Evolutionary conservation across 495 filamentous ascomycete species (phyloP), one percentile per base, ranked within the genome.

Genomic region (Penicillium cataractarum): DNA sequence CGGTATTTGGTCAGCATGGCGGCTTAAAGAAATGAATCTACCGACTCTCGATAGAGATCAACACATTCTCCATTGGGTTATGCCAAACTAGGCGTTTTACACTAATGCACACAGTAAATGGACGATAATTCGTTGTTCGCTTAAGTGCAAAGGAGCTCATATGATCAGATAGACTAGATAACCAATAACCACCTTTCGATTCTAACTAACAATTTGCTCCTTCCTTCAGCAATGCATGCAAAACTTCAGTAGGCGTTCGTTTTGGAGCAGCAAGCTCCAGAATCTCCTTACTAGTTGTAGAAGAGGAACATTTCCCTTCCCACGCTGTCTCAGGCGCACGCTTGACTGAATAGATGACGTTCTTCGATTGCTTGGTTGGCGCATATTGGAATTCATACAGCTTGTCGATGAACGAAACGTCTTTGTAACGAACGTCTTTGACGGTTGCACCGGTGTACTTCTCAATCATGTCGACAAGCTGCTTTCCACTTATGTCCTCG

Each of bases 391-490:
- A 10, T 19, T 73, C 64, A 51, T 65, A 66, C 21, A 65, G 46
- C 32, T 19, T 12, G n/a, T 80, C 72, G 42, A 76, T 12, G 32
- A 72, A 69, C 10, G 73, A 75, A 21, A 70, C 26, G 57, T 82
- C 78, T 60, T 77, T 53, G 40, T 74, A 82, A 29, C 17, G 60
- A n/a, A 80, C 76, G 7, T 74, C 63, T 31, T 77, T 57, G 4
- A 81, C 73, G 13, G 48, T 50, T 0, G 61, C 63, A 17, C 78
- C 79, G 22, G 76, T 79, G 19, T 78, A 12, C 54, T 72, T 50
- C 75, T 80, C 79, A 10, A 82, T 65, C 67, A 81, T 58, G 21
- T 72, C 59, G 21, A 81, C 74, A 53, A 80, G 58, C 53, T 76
- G 64, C 21, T 59, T 59, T 9, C 80, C 80, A 35, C 72, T 76